Evolutionary conservation across 495 filamentous ascomycete genomes (phyloP), one percentile per base, ranked within the genome.

Genomic region (Penicillium malachiteum): DNA sequence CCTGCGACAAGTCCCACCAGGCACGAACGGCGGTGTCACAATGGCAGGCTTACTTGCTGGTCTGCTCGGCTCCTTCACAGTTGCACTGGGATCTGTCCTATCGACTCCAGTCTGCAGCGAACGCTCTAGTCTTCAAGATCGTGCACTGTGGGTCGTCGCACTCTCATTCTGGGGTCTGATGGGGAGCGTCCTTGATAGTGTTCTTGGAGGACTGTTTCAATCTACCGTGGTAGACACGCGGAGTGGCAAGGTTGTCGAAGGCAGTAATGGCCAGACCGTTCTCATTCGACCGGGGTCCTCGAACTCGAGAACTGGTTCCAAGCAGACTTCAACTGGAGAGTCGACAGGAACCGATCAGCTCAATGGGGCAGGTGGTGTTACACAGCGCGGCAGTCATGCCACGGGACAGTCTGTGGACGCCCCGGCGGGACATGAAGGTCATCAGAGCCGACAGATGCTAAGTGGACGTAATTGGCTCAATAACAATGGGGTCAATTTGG

Each of bases 11-110:
- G 95, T 97, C 0, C 92, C 93, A 0, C 84, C 82, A 3, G 94
- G 94, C 9, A 97, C 95, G 26, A 98, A 98, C 65, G 94, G 94
- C 16, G 94, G 91, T 5, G 87, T 98, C 8, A 93, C 91, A 0
- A 54, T 81, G 2, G 74, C 78, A 14, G 94, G 94, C 0, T 73
- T 94, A 0, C 63, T 77, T 0, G 91, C 91, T 1, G 94, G 92
- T 1, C 65, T 89, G 16, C 64, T 87, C 0, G 94, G 94, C 1
- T 85, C 90, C 6, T 81, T 87, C 41, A 78, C 87, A 7, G 81
- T 96, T 41, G 88, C 87, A 2, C 60, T 83, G 7, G 80, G 86
- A 1, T 78, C 90, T 10, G 74, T 84, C 4, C 47, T 86, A 14
- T 75, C 91, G 30, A 65, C 92, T 11, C 93, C 92, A 0, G 83